These are phyloP conservation scores for Cladobotryum protrusum DNA, from an alignment of 2,329 filamentous ascomycete genomes.

Conservation along the genomic window DNA sequence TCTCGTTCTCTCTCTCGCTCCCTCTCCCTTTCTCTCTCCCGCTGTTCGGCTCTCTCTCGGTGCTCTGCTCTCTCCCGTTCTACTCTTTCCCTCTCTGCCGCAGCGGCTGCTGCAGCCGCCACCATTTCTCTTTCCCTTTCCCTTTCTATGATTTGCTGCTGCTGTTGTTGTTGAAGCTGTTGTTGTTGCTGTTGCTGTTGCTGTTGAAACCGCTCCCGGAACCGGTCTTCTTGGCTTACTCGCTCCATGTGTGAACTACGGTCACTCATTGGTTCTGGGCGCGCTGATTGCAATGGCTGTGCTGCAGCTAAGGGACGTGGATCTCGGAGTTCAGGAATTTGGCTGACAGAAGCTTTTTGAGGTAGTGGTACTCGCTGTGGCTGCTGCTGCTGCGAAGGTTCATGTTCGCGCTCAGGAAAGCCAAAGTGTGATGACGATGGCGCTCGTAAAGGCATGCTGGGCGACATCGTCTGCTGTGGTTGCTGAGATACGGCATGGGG, in stretches of 20 bases:
- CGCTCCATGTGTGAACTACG: constrained; percentile 25
- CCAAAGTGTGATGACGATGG: constrained; percentile 37
- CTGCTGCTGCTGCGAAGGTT: constrained; percentile 24
- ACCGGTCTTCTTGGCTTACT: constrained; percentile 27
- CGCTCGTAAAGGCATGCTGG: constrained; percentile 33
- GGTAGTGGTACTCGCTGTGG: constrained; percentile 34
- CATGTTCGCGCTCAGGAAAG: constrained; percentile 40
- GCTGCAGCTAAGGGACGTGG: constrained; percentile 29
- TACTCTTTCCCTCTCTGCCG: constrained; percentile 16
- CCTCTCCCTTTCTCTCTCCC: constrained; percentile 17
- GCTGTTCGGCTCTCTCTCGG: constrained; percentile 9
- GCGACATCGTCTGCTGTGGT: constrained; percentile 42
- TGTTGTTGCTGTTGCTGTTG: constrained; percentile 19
- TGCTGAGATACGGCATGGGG: constrained; percentile 33
- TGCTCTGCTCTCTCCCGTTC: constrained; percentile 1
- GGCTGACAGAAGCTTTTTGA: constrained; percentile 30
- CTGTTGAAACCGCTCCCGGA: constrained; percentile 20
- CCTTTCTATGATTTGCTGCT: constrained; percentile 13
- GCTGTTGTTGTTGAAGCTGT: constrained; percentile 10
- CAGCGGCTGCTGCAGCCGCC: constrained; percentile 1
- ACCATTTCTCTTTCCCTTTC: constrained; percentile 12
- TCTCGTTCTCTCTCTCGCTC: constrained; percentile 23
- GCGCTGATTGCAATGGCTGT: constrained; percentile 28
- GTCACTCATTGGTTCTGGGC: constrained; percentile 27
- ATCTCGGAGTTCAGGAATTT: constrained; percentile 29